Evolutionary conservation across 129 eudicot genomes (phyloP), one percentile per base, ranked within the genome.

Genomic region (Ambrosia artemisiifolia): DNA sequence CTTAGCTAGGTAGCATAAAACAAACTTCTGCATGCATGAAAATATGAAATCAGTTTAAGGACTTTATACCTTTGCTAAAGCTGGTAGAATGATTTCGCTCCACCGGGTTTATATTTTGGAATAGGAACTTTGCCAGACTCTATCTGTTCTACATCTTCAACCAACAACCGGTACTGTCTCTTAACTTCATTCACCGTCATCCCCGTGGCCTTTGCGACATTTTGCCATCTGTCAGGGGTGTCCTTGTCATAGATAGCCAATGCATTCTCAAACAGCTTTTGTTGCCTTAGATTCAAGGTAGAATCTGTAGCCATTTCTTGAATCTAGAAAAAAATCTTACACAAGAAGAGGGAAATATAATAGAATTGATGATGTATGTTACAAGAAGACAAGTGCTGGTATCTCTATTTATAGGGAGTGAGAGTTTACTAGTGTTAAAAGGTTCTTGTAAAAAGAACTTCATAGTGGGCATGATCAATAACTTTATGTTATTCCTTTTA

Each of bases 201-300:
- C 38, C 91, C 87, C 1, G 88, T 93, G 9, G 85, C 90, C 61
- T 68, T 86, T 42, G 95, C 95, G 12, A 91, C 63, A 17, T 88
- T 88, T 43, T 80, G 77, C 97, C 97, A 91, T 59, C 92, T 38
- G 20, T 88, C 95, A 18, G 95, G 90, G 36, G 88, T 84, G 40
- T 88, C 88, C 69, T 82, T 78, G 83, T 88, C 97, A 55, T 77
- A 86, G 16, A 61, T 34, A 14, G 95, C 96, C 48, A 91, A 43
- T 5, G 96, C 92, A 57, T 82, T 83, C 56, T 91, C 97, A 64
- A 91, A 91, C 71, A 81, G 48, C 78, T 87, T 85, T 75, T 75
- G 88, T 75, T 91, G 87, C 85, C 81, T 70, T 3, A 68, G 76
- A n/a, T 81, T 82, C 89, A 86, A 85, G 38, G 80, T 24, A 17